Conservation (phyloP, 2,329 filamentous ascomycete genomes). For the Byssothecium circinans region DNA sequence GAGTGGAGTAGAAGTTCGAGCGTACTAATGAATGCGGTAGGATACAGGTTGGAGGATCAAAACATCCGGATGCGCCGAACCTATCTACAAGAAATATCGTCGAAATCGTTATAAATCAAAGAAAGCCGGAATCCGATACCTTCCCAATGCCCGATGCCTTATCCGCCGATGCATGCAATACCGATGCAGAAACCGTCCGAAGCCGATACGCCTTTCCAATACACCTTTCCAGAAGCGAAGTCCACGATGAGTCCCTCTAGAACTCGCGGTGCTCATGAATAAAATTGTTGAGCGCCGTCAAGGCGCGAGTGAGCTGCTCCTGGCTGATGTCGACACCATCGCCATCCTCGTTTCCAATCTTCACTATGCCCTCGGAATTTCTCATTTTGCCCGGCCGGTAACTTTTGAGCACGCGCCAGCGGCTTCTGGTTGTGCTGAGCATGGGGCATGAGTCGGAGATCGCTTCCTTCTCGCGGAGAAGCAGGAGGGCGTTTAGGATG, state of each 20-base stretch:
- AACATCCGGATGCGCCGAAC: slow-evolving; percentile 1
- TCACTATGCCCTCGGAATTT: slow-evolving; percentile 32
- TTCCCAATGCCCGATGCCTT: slow-evolving; percentile 1
- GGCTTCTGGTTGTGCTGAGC: slow-evolving; percentile 33
- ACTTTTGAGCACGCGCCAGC: slow-evolving; percentile 36
- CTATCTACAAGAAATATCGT: not conserved
- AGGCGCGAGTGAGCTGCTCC: slow-evolving; percentile 33
- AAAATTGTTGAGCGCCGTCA: slow-evolving; percentile 43
- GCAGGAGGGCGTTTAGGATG: slow-evolving; percentile 36
- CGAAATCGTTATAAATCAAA: not conserved
- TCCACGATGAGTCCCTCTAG: not conserved
- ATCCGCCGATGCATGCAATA: slow-evolving; percentile 4
- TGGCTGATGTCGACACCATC: slow-evolving; percentile 39
- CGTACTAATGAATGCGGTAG: slow-evolving; percentile 3
- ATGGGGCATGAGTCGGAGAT: slow-evolving; percentile 34
- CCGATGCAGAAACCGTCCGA: slow-evolving; percentile 13
- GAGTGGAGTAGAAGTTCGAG: not conserved
- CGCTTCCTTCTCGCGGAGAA: slow-evolving; percentile 38
- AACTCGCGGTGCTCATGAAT: slow-evolving; percentile 40
- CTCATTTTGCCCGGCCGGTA: slow-evolving; percentile 34
- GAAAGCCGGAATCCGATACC: slow-evolving; percentile 8
- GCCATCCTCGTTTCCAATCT: slow-evolving; percentile 37
- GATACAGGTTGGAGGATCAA: slow-evolving; percentile 2
- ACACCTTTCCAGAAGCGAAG: not conserved
- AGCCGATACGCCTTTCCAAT: slow-evolving; percentile 25